Conservation (phyloP, 345 rosid genomes). For the Cardamine resedifolia region DNA sequence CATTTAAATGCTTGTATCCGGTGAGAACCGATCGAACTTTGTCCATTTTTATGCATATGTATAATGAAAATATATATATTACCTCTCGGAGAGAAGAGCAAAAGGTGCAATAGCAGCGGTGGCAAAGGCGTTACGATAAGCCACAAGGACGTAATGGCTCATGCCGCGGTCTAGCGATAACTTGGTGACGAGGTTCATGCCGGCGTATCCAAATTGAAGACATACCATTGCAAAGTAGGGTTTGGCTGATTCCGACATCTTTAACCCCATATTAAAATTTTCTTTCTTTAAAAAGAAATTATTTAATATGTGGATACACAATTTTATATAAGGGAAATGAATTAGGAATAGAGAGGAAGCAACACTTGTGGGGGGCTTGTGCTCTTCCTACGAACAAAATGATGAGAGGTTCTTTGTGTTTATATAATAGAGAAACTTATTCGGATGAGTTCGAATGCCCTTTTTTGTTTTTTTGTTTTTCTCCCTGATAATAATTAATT, state of each 20-base stretch:
- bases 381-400: constrained; percentile 28
- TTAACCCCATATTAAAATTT: constrained; percentile 42
- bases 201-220: constrained; percentile 88
- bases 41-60: not conserved
- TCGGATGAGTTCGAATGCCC: constrained; percentile 34
- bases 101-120: constrained; percentile 60
- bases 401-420: constrained; percentile 34
- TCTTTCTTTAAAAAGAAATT: not conserved
- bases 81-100: constrained; percentile 77
- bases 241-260: constrained; percentile 56
- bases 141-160: constrained; percentile 75
- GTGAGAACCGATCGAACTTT: not conserved
- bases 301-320: not conserved
- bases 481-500: not conserved
- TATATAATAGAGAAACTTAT: constrained; percentile 37
- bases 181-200: constrained; percentile 85
- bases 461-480: constrained; percentile 26
- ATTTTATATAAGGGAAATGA: not conserved
- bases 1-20: not conserved
- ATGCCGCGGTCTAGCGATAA: constrained; percentile 84
- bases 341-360: constrained; percentile 15
- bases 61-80: not conserved
- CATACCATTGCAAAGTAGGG: constrained; percentile 91
- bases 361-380: constrained; percentile 26
- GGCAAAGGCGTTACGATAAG: constrained; percentile 81